Evolutionary conservation across 306 rosid species (phyloP), one percentile per base, ranked within the genome.

Genomic region (Cucurbita argyrosperma): DNA sequence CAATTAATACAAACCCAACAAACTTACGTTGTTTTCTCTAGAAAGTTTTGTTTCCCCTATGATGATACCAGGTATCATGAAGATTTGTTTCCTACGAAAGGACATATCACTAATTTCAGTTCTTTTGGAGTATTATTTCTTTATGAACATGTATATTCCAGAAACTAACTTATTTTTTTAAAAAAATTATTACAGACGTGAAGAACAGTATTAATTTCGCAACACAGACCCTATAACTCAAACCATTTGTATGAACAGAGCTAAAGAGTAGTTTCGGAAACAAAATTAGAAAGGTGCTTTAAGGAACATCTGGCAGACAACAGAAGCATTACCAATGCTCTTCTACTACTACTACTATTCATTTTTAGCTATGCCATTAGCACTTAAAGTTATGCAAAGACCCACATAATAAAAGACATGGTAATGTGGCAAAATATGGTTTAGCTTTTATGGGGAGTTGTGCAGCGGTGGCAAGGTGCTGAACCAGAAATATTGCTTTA

Each of bases 381-480:
- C 64, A 59, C 16, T 30, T 59, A 26, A 58, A 58, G 64, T 26
- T 2, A 12, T 11, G n/a, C 64, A 50, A 50, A 50, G 64, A 59
- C 64, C 64, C 40, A 59, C 42, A 59, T 5, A 30, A 59, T 57
- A 61, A 61, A 37, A 61, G 67, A 37, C 45, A 37, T 6, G 19
- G 43, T 35, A 13, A 35, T 61, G 67, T 61, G 67, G 67, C 67
- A 61, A 61, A 61, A 37, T 61, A 61, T 37, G 42, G 0, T 50
- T n/a, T 50, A 2, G 14, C 42, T 59, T 23, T 58, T 60, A 13
- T 10, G 26, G 57, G 57, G 65, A 59, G 59, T 51, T 61, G 68
- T 68, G 76, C 64, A 39, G 52, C 63, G 84, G 84, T 77, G 76
- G 69, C 63, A 52, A 43, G 74, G 74, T 76, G 81, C 80, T 74